These are phyloP conservation scores for Diaporthe helianthi DNA, from an alignment of 2,329 filamentous ascomycete species.

Conservation along the genomic window DNA sequence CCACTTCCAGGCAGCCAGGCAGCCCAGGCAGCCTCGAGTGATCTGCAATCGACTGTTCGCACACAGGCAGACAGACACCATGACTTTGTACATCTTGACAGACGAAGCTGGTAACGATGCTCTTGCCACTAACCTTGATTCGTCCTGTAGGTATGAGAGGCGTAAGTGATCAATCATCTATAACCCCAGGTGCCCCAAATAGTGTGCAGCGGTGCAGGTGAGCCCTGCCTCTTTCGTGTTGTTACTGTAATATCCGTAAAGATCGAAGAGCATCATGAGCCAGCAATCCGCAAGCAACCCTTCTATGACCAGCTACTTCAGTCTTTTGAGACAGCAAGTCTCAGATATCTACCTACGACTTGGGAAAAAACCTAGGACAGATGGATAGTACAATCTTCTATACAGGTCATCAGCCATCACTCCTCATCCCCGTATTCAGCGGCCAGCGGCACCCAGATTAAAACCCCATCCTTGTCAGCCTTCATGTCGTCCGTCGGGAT, in stretches of 20 bases:
- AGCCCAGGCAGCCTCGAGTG: not conserved
- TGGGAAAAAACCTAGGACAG: not conserved
- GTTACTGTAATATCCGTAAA: not conserved
- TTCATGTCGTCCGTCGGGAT: slow-evolving; percentile 78
- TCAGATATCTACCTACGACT: not conserved
- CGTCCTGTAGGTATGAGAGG: not conserved
- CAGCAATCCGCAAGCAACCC: not conserved
- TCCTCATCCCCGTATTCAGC: slow-evolving; percentile 36
- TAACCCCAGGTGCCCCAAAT: not conserved
- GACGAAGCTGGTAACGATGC: not conserved
- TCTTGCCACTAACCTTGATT: not conserved
- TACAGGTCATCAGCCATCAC: not conserved
- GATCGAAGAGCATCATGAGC: not conserved
- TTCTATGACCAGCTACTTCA: not conserved
- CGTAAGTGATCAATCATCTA: not conserved
- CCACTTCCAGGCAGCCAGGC: not conserved
- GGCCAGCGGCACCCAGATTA: slow-evolving; percentile 64
- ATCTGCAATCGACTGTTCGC: not conserved
- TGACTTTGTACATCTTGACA: no score
- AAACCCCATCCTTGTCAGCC: slow-evolving; percentile 67
- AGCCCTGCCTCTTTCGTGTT: not conserved
- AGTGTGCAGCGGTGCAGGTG: not conserved
- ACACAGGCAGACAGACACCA: not conserved
- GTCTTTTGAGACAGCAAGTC: not conserved
- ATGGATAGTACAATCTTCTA: not conserved